Percentiles rank a stretch among this genome's conserved stretches.
Conservation (phyloP, 257 asterid species). For the Vinca minor region DNA sequence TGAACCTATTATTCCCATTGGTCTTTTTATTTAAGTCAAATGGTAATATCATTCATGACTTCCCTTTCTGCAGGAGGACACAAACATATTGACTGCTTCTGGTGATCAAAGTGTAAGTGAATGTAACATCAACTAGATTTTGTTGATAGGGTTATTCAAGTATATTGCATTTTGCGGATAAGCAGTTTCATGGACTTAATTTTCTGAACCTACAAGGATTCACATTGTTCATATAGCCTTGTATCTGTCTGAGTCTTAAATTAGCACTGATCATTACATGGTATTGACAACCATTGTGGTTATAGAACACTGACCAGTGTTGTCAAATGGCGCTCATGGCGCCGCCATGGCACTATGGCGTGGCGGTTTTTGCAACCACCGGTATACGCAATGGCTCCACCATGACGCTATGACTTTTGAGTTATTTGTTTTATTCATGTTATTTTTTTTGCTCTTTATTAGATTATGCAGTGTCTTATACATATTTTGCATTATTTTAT, state of each 20-base stretch:
- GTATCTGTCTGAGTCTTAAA: neutral
- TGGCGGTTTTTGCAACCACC: too few relatives aligned
- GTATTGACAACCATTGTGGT: too few relatives aligned
- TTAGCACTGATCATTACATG: neutral
- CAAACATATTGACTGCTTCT: slow-evolving; percentile 74
- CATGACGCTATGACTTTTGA: too few relatives aligned
- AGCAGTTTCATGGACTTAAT: neutral
- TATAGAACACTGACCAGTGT: too few relatives aligned
- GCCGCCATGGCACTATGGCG: too few relatives aligned
- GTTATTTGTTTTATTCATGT: too few relatives aligned
- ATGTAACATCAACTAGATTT: slow-evolving; percentile 5
- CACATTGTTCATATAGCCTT: neutral
- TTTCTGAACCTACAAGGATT: neutral
- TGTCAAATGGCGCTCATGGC: too few relatives aligned
- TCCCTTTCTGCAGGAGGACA: slow-evolving; percentile 57
- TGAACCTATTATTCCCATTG: neutral
- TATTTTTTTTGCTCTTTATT: too few relatives aligned
- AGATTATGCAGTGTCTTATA: too few relatives aligned
- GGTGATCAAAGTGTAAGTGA: slow-evolving; percentile 96
- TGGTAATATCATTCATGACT: slow-evolving; percentile 3
- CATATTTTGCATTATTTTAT: too few relatives aligned
- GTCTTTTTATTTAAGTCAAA: neutral
- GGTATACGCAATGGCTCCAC: too few relatives aligned
- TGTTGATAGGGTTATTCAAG: neutral
- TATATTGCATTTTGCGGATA: neutral